Percentiles rank a stretch among this genome's conserved stretches.
phyloP scores from a whole-genome alignment of 1,139 yeast species.

The Kodamaea fungicola region DNA sequence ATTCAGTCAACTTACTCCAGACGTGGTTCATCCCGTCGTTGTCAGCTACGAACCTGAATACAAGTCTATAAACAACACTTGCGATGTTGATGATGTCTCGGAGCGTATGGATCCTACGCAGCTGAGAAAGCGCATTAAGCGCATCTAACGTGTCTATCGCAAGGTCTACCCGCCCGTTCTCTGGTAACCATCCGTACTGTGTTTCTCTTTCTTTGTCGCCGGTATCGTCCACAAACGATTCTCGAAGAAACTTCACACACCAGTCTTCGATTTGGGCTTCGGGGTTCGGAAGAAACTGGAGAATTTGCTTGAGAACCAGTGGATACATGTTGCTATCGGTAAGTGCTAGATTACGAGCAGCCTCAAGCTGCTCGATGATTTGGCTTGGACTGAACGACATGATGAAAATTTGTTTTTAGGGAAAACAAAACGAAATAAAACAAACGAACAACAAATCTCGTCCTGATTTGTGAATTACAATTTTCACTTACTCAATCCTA shows the following conservation, averaged over 20 bases:
- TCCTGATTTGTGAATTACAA: too few relatives aligned
- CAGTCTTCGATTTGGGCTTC: slow-evolving; percentile 38
- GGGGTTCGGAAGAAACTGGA: slow-evolving; percentile 37
- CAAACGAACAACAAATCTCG: too few relatives aligned
- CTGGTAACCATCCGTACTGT: slow-evolving; percentile 4
- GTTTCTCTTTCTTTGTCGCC: slow-evolving; percentile 21
- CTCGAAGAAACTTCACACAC: slow-evolving; percentile 46
- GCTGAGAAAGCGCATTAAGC: slow-evolving; percentile 26
- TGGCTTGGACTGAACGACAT: slow-evolving; percentile 14
- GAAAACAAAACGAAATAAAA: too few relatives aligned
- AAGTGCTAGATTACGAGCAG: slow-evolving; percentile 50
- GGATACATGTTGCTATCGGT: slow-evolving; percentile 46
- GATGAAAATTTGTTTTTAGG: slow-evolving; percentile 1
- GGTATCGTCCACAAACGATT: slow-evolving; percentile 31
- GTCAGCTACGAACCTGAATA: slow-evolving; percentile 41
- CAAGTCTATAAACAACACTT: slow-evolving; percentile 35
- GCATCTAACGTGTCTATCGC: slow-evolving; percentile 40
- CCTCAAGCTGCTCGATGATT: slow-evolving; percentile 40
- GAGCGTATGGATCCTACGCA: slow-evolving; percentile 29
- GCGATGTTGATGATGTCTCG: slow-evolving; percentile 33
- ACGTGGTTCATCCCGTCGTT: slow-evolving; percentile 41
- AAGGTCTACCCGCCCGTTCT: slow-evolving; percentile 34
- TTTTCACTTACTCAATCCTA: too few relatives aligned
- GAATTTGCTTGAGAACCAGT: slow-evolving; percentile 51
- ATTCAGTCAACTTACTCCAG: slow-evolving; percentile 41